phyloP scores from a whole-genome alignment of 305 asterid genomes.

The Solanum aculeatissimum region DNA sequence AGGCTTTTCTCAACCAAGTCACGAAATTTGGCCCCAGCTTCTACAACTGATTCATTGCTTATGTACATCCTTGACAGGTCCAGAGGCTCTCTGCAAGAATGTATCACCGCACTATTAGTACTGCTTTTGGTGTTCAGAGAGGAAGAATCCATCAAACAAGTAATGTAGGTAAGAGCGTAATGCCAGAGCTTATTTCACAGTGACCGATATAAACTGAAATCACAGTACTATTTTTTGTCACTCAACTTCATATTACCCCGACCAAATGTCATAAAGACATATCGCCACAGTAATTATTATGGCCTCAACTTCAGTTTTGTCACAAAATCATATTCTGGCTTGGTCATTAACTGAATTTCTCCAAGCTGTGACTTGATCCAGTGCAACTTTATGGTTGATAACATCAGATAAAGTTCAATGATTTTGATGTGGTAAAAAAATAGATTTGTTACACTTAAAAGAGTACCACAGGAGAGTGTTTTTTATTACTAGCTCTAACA shows the following conservation, averaged over 20 bases:
- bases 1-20: conserved; percentile 16
- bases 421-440: neutral
- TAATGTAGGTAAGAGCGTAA: neutral
- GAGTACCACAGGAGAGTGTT: too few relatives aligned
- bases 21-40: conserved; percentile 16
- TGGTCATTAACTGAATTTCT: neutral
- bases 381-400: too few relatives aligned
- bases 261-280: neutral
- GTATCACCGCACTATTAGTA: too few relatives aligned
- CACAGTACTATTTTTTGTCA: neutral
- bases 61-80: conserved; percentile 35
- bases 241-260: neutral
- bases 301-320: too few relatives aligned
- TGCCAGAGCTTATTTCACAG: neutral
- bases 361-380: too few relatives aligned
- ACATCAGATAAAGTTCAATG: neutral
- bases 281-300: too few relatives aligned
- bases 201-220: neutral
- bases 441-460: too few relatives aligned
- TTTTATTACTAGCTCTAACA: neutral
- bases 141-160: neutral
- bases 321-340: neutral
- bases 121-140: neutral
- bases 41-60: conserved; percentile 22
- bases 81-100: conserved; percentile 30